Percentiles rank a stretch among this genome's conserved stretches.
These are phyloP conservation scores for Dinochytrium kinnereticum DNA, from an alignment of 371 early-diverging fungal species.

Conservation along the genomic window DNA sequence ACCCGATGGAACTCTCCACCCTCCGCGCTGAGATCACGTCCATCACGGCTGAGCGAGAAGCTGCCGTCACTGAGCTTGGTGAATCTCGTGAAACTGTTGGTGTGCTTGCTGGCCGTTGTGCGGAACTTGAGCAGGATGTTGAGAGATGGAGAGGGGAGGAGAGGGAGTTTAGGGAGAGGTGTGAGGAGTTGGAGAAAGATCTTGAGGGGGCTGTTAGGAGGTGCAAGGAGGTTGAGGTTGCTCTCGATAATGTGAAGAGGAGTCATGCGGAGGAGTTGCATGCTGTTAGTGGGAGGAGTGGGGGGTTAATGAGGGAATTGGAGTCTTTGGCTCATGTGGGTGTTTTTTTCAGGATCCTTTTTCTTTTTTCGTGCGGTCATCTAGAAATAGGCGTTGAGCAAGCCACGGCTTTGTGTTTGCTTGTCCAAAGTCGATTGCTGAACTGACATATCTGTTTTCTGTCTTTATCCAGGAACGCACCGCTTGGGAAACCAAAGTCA, in stretches of 20 bases:
- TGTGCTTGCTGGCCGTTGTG: background rate
- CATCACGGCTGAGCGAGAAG: background rate
- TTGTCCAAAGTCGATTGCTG: background rate
- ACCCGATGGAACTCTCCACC: background rate
- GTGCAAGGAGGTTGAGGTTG: background rate
- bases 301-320: background rate
- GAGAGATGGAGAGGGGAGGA: background rate
- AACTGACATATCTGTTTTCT: background rate
- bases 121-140: background rate
- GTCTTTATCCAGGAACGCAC: conserved; percentile 7
- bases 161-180: background rate
- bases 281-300: background rate
- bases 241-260: background rate
- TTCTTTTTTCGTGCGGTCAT: background rate
- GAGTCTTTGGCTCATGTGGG: conserved; percentile 16
- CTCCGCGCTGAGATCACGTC: background rate
- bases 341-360: background rate
- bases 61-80: background rate
- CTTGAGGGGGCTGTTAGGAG: background rate
- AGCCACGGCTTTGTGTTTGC: too few species aligned
- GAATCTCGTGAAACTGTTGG: background rate
- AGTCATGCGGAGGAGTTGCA: conserved; percentile 11
- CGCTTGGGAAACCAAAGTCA: conserved; percentile 9
- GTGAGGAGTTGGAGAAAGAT: conserved; percentile 1
- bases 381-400: too few species aligned